These are phyloP conservation scores for Williopsis jadinii DNA, from an alignment of 1,139 yeast species.

Conservation along the genomic window DNA sequence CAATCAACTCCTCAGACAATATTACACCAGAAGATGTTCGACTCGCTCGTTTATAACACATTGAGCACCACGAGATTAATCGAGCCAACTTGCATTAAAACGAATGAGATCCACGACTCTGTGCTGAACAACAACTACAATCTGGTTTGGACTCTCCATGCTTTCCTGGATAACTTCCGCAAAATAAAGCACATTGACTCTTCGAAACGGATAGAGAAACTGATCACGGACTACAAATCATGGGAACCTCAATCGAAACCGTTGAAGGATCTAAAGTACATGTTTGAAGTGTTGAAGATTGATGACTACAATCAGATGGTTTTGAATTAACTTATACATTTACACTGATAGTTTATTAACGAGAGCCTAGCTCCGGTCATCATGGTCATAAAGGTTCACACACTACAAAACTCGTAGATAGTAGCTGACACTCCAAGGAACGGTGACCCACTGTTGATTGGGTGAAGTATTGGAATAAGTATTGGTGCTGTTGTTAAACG, in stretches of 20 bases:
- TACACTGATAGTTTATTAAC: too few species aligned
- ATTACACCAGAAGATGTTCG: constrained; percentile 5
- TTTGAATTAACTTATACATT: not conserved
- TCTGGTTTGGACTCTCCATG: constrained; percentile 48
- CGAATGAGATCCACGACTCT: constrained; percentile 9
- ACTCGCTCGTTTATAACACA: constrained; percentile 1
- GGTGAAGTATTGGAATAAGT: not conserved
- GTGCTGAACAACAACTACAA: constrained; percentile 26
- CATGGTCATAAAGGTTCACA: too few species aligned
- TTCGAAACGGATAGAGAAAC: constrained; percentile 33
- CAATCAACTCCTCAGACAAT: not conserved
- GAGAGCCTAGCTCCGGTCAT: too few species aligned
- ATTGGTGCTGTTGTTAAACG: too few species aligned
- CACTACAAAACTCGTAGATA: too few species aligned
- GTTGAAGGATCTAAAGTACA: constrained; percentile 35
- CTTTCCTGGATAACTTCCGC: constrained; percentile 41
- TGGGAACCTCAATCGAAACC: constrained; percentile 35
- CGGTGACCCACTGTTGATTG: not conserved
- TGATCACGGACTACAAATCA: constrained; percentile 21
- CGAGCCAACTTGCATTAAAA: constrained; percentile 1
- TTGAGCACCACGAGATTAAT: constrained; percentile 14
- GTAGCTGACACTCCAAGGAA: not conserved
- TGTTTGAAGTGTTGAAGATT: constrained; percentile 21
- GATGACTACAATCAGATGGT: constrained; percentile 18
- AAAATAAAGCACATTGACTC: constrained; percentile 38